A percentile compares a stretch with the other conserved stretches of the same genome.
Evolutionary conservation across 805 yeast genomes (phyloP).

Genomic region (Ogataea minuta): DNA sequence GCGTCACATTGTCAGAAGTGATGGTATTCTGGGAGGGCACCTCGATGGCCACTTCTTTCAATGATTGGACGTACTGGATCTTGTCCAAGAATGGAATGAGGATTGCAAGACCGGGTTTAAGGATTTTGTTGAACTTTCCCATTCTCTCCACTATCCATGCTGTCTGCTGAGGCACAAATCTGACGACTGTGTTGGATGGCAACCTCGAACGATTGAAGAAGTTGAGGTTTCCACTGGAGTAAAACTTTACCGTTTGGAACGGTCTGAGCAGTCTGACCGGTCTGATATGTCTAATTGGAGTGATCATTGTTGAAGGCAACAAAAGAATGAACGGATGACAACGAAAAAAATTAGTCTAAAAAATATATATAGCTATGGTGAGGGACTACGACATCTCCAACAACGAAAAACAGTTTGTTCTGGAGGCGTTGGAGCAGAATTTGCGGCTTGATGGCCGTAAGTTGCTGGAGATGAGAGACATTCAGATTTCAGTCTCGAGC

Average conservation of each 20-base stretch:
- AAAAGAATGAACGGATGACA: slow-evolving; percentile 2
- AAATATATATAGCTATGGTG: slow-evolving; percentile 45
- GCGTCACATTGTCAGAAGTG: slow-evolving; percentile 80
- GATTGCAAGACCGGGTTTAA: slow-evolving; percentile 76
- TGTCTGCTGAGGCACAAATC: slow-evolving; percentile 86
- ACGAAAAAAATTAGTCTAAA: background rate
- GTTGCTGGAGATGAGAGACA: slow-evolving; percentile 60
- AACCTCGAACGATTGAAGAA: slow-evolving; percentile 37
- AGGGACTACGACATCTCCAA: slow-evolving; percentile 58
- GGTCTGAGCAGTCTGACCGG: slow-evolving; percentile 5
- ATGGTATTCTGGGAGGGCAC: slow-evolving; percentile 83
- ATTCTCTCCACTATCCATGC: slow-evolving; percentile 90
- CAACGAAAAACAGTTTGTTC: slow-evolving; percentile 61
- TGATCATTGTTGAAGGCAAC: slow-evolving; percentile 6
- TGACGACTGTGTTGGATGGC: slow-evolving; percentile 72
- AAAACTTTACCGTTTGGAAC: slow-evolving; percentile 4
- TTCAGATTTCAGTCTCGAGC: slow-evolving; percentile 58
- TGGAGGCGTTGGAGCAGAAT: slow-evolving; percentile 60
- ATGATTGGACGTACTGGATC: slow-evolving; percentile 76
- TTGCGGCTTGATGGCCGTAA: slow-evolving; percentile 68
- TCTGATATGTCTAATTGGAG: slow-evolving; percentile 6
- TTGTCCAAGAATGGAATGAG: slow-evolving; percentile 71
- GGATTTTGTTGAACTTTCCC: slow-evolving; percentile 73
- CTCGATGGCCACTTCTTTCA: slow-evolving; percentile 83
- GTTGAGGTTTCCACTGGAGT: slow-evolving; percentile 21